These are phyloP conservation scores for Vaccinium corymbosum DNA, from an alignment of 148 eudicot species.

Conservation along the genomic window DNA sequence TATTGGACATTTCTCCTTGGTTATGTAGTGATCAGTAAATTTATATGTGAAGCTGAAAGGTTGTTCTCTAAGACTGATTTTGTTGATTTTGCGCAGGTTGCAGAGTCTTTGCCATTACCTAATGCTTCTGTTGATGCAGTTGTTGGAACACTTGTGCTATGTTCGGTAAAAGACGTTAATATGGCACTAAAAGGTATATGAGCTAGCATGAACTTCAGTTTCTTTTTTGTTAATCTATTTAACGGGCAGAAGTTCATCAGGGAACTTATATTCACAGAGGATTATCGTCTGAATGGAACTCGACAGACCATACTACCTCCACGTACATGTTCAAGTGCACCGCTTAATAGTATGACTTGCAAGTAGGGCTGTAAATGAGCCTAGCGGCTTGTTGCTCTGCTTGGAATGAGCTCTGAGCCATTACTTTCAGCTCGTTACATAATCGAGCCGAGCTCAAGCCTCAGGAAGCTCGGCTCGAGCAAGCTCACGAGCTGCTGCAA, in stretches of 20 bases:
- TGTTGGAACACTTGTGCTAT: constrained; percentile 80
- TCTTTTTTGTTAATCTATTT: neutral
- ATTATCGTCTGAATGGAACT: neutral
- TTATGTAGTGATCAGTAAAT: neutral
- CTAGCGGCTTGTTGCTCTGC: constrained; percentile 12
- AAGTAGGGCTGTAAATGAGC: constrained; percentile 48
- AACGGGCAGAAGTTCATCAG: constrained; percentile 2
- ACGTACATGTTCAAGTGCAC: neutral
- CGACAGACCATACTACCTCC: neutral
- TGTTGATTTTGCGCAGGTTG: constrained; percentile 50
- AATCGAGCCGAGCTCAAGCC: too few relatives aligned
- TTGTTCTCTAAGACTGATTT: neutral
- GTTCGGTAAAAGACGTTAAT: constrained; percentile 74
- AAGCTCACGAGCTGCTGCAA: too few relatives aligned
- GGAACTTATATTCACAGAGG: neutral
- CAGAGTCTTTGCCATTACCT: constrained; percentile 68
- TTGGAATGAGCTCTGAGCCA: constrained; percentile 45
- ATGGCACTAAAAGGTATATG: constrained; percentile 57
- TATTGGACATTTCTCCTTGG: neutral
- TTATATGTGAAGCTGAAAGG: neutral
- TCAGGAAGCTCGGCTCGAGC: too few relatives aligned
- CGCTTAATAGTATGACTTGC: neutral
- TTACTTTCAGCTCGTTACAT: too few relatives aligned
- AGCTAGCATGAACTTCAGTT: neutral
- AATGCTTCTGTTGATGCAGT: constrained; percentile 93